Base-by-base conservation (phyloP, 495 filamentous ascomycete genomes). In the Podospora pseudoanserina region DNA sequence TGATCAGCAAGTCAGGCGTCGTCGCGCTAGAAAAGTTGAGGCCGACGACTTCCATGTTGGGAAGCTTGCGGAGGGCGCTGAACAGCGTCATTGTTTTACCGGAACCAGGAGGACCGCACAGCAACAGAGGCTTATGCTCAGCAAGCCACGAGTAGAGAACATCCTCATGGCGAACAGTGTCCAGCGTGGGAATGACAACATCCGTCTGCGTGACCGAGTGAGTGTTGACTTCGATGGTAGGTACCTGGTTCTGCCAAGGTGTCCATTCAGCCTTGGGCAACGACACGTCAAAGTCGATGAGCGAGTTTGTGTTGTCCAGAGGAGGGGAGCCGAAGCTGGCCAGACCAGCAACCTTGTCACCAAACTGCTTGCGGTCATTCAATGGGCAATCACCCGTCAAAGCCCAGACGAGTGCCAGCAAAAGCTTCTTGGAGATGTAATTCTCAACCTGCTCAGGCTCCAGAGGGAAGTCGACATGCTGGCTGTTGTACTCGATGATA, bases 61-160 rank as follows among this genome's bases (percentile, higher is more conserved):
- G 94, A 54, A 98, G 83, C 78, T 98, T 98, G 63, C 96, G 87
- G 63, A 99, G 86, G 28, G 95, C 96, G 75, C 93, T 97, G 79
- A 99, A 99, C 20, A 99, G 82, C 26, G 95, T 99, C 95, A 99
- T 99, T 2, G 95, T 99, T 83, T 99, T 99, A 81, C 95, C 95
- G 54, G 95, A 98, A 76, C 95, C 95, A 65, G 95, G 95, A 77
- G 95, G 95, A 81, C 95, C 96, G 78, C 95, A 99, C 20, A 99
- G 88, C 11, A 99, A 82, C 23, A 99, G 83, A 23, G 96, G 95
- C 79, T 98, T 99, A 78, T 99, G 95, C 74, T 99, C 95, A 13
- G 96, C 95, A 23, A 99, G 86, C 96, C 95, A 99, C 19, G 96
- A 97, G 80, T 99, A 97, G 26, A 99, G 83, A 30, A 99, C 89